Percentiles rank a stretch among this genome's conserved stretches.
phyloP scores from a whole-genome alignment of 768 basidiomycete species.

The Lactarius deliciosus region DNA sequence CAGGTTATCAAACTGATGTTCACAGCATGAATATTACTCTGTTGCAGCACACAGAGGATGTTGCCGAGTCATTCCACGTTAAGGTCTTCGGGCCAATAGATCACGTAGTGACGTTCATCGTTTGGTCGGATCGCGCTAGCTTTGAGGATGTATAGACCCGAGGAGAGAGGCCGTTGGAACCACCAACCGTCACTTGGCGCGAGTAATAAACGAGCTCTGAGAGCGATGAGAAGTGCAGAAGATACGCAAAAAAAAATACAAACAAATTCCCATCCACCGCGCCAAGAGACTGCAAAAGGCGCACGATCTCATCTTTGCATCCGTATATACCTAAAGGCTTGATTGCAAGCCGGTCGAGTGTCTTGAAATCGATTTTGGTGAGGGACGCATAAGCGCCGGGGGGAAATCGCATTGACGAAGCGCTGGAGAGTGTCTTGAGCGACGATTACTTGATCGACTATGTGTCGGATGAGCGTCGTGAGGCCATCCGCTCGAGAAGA shows the following conservation, averaged over 20 bases:
- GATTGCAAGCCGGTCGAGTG: slow-evolving; percentile 46
- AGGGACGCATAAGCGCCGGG: slow-evolving; percentile 54
- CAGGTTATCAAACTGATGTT: slow-evolving; percentile 6
- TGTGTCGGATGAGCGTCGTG: background rate
- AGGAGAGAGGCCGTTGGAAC: slow-evolving; percentile 38
- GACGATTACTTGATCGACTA: slow-evolving; percentile 64
- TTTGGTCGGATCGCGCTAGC: slow-evolving; percentile 4
- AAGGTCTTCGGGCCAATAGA: slow-evolving; percentile 61
- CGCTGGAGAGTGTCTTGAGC: slow-evolving; percentile 47
- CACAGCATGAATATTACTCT: slow-evolving; percentile 64
- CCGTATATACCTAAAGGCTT: slow-evolving; percentile 60
- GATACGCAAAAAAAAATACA: slow-evolving; percentile 28
- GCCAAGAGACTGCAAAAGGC: slow-evolving; percentile 41
- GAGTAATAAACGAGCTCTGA: slow-evolving; percentile 30
- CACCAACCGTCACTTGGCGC: slow-evolving; percentile 22
- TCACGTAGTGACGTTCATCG: slow-evolving; percentile 42
- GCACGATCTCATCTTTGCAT: slow-evolving; percentile 49
- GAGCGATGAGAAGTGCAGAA: background rate
- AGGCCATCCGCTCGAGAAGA: background rate
- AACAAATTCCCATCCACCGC: slow-evolving; percentile 43
- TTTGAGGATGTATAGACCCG: slow-evolving; percentile 51
- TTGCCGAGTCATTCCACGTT: slow-evolving; percentile 55
- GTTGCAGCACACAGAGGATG: slow-evolving; percentile 48
- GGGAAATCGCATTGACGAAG: slow-evolving; percentile 48
- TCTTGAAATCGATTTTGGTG: slow-evolving; percentile 55